A percentile compares a stretch with the other conserved stretches of the same genome.
Evolutionary conservation across 75 land plant genomes (phyloP).

Genomic region (Pinus taeda): DNA sequence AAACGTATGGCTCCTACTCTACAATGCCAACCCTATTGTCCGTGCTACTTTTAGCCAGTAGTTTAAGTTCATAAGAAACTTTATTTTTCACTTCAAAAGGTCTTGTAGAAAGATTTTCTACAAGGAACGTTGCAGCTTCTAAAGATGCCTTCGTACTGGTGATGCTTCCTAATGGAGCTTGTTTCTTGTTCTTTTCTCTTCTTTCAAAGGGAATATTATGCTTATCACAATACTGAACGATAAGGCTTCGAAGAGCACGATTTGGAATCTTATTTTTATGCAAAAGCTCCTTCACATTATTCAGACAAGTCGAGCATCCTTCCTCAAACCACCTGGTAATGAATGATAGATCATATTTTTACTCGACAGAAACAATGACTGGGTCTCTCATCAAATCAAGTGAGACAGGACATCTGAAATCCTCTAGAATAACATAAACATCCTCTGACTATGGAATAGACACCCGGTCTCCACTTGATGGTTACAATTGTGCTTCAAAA

Average conservation of each 20-base stretch:
- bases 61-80: constrained; percentile 62
- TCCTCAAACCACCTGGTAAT: constrained; percentile 63
- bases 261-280: constrained; percentile 61
- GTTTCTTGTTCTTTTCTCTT: constrained; percentile 12
- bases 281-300: constrained; percentile 54
- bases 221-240: constrained; percentile 65
- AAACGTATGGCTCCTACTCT: constrained; percentile 77
- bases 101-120: constrained; percentile 58
- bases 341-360: constrained; percentile 68
- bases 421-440: constrained; percentile 43
- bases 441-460: background rate
- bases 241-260: constrained; percentile 57
- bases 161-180: constrained; percentile 37
- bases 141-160: constrained; percentile 38
- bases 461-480: background rate
- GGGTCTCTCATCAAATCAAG: constrained; percentile 82
- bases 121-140: constrained; percentile 57
- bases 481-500: background rate
- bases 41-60: constrained; percentile 68
- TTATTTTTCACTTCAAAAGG: constrained; percentile 45
- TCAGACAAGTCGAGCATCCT: constrained; percentile 72
- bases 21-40: constrained; percentile 67
- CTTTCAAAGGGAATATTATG: constrained; percentile 32
- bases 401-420: constrained; percentile 65
- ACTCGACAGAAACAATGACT: constrained; percentile 68